Evolutionary conservation across 495 filamentous ascomycete genomes (phyloP).

Genomic region (Penicillium daleae): DNA sequence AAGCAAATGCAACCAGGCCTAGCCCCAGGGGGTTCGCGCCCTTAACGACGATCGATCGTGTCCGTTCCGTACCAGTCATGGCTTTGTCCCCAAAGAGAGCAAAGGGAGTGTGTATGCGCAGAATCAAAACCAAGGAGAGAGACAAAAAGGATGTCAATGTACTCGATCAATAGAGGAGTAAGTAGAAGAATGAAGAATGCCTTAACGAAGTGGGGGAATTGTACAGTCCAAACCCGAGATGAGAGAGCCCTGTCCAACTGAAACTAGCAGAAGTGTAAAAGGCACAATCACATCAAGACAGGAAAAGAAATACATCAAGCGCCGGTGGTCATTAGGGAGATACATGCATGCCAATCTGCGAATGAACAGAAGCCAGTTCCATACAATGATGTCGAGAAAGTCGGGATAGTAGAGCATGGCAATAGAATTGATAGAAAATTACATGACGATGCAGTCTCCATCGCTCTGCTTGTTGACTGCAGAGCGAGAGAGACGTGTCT

Average conservation of each 20-base stretch:
- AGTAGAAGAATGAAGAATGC: background rate
- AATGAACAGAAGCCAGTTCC: slow-evolving; percentile 11
- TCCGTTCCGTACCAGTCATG: slow-evolving; percentile 18
- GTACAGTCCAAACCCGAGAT: slow-evolving; percentile 22
- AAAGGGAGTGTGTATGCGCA: background rate
- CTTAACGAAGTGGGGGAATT: slow-evolving; percentile 3
- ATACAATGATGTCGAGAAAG: background rate
- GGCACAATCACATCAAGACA: background rate
- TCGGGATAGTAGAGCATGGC: background rate
- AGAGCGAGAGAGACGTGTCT: slow-evolving; percentile 81
- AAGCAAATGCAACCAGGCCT: slow-evolving; percentile 20
- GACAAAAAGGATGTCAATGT: background rate
- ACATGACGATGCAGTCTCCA: slow-evolving; percentile 84
- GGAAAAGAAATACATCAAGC: slow-evolving; percentile 14
- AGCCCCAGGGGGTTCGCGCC: slow-evolving; percentile 16
- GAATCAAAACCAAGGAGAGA: background rate
- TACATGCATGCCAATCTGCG: slow-evolving; percentile 19
- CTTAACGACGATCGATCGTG: background rate
- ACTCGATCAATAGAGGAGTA: background rate
- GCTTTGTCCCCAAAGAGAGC: background rate
- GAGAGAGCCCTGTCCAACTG: slow-evolving; percentile 1
- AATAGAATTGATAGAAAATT: slow-evolving; percentile 12
- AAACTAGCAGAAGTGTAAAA: background rate
- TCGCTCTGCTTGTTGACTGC: slow-evolving; percentile 84
- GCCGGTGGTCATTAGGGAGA: slow-evolving; percentile 25